These are phyloP conservation scores for Ramularia endophylla DNA, from an alignment of 2,329 filamentous ascomycete species.

Conservation along the genomic window DNA sequence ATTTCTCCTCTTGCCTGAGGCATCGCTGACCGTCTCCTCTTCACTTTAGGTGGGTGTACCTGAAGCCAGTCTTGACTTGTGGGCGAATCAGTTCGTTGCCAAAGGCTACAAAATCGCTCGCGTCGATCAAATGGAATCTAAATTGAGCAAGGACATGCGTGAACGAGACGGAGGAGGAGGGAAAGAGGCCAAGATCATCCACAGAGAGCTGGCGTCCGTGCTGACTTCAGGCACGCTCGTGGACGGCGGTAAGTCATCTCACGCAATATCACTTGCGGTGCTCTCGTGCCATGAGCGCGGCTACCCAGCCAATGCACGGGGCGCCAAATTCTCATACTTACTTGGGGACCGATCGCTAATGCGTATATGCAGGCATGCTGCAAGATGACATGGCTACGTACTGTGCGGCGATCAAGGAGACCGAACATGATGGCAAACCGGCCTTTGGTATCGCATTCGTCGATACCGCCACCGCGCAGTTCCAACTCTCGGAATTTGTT, in stretches of 20 bases:
- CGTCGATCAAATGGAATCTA: slow-evolving; percentile 95
- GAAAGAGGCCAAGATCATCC: slow-evolving; percentile 90
- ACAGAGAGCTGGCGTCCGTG: slow-evolving; percentile 82
- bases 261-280: too few species aligned
- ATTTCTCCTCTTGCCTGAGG: too few species aligned
- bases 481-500: slow-evolving; percentile 84
- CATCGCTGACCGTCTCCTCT: too few species aligned
- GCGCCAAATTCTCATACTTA: too few species aligned
- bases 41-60: slow-evolving; percentile 96
- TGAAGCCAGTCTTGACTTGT: slow-evolving; percentile 89
- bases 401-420: slow-evolving; percentile 83
- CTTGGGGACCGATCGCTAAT: too few species aligned
- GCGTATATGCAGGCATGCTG: slow-evolving; percentile 67
- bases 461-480: slow-evolving; percentile 92
- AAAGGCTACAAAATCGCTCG: slow-evolving; percentile 97
- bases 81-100: slow-evolving; percentile 97
- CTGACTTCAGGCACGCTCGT: slow-evolving; percentile 90
- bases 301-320: too few species aligned
- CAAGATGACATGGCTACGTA: slow-evolving; percentile 97
- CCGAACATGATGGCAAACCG: slow-evolving; percentile 63
- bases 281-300: too few species aligned
- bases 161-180: slow-evolving; percentile 62
- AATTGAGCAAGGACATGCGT: slow-evolving; percentile 96
- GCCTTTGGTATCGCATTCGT: slow-evolving; percentile 90
- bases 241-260: slow-evolving; percentile 51